Evolutionary conservation across 2,329 filamentous ascomycete species (phyloP), one percentile per base, ranked within the genome.

Genomic region (Exophiala sideris): DNA sequence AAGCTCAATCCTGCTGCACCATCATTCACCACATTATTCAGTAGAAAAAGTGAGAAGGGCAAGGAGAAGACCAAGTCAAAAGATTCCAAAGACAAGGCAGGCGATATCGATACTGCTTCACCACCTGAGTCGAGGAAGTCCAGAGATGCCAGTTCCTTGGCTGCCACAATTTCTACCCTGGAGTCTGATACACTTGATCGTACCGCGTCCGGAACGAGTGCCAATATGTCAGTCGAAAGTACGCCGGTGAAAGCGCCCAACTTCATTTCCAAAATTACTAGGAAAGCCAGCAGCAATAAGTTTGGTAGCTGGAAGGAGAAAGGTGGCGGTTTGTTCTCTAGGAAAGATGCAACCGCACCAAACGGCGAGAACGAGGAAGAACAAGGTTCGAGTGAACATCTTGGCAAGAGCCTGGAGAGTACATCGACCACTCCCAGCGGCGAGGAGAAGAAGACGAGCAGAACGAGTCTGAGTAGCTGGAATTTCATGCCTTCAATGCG

Each of bases 1-100:
- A 79, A 80, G 63, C 79, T 97, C 24, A 97, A 99, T 65, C 94
- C 94, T 6, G 83, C 89, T 5, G 94, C 92, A 0, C 91, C 91
- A 7, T 89, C 87, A 1, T 97, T 97, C 68, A 92, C 87, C 71
- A 85, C 80, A 8, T 80, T 85, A 35, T 82, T 94, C 54, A 82
- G 84, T 63, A 72, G 71, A 62, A 74, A 72, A 48, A 69, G 73
- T 55, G 73, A 72, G 51, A 78, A 74, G 62, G 73, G 74, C 49
- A 72, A 68, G 45, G 69, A 70, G 33, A 70, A 68, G 52, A 62
- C 57, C 11, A 70, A 68, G 38, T 63, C 65, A 11, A 66, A 67
- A 34, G 73, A 74, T 41, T 54, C 24, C 49, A 65, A 51, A 36
- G 50, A 54, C 45, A 57, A 61, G 58, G 32, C 64, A 55, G 44